phyloP scores from a whole-genome alignment of 1,139 yeast species.

The Nakaseomyces bracarensis region DNA sequence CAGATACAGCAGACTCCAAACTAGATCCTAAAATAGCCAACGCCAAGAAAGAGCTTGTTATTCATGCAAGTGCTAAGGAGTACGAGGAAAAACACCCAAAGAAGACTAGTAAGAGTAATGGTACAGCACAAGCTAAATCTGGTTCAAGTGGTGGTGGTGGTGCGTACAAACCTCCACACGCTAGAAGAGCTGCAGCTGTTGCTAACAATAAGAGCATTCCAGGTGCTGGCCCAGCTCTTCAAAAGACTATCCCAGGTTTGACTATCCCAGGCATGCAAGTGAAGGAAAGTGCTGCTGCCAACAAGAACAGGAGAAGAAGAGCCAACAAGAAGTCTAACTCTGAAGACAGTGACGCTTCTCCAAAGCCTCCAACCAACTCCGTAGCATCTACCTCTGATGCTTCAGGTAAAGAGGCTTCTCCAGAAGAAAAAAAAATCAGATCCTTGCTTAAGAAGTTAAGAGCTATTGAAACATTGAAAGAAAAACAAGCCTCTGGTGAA shows the following conservation, averaged over 20 bases:
- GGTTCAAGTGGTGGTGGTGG: constrained; percentile 42
- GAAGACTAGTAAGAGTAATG: constrained; percentile 20
- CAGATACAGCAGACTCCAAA: constrained; percentile 46
- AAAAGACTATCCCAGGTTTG: constrained; percentile 19
- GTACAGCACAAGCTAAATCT: constrained; percentile 41
- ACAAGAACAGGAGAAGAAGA: constrained; percentile 72
- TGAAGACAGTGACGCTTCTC: constrained; percentile 24
- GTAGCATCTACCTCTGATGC: constrained; percentile 13
- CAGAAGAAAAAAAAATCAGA: constrained; percentile 86
- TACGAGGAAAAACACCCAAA: constrained; percentile 42
- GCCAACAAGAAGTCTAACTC: constrained; percentile 47
- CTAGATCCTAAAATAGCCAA: constrained; percentile 26
- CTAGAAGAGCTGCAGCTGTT: constrained; percentile 47
- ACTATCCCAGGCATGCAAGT: constrained; percentile 33
- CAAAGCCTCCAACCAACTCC: constrained; percentile 22
- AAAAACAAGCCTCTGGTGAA: constrained; percentile 78
- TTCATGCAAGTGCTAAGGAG: constrained; percentile 62
- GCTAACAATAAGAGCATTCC: constrained; percentile 32
- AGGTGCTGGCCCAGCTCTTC: constrained; percentile 16
- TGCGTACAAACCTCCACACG: constrained; percentile 95
- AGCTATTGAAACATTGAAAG: constrained; percentile 84
- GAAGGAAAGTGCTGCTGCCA: constrained; percentile 39
- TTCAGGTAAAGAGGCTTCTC: constrained; percentile 24
- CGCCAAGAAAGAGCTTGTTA: constrained; percentile 28
- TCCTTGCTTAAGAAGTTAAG: constrained; percentile 84